A percentile compares a stretch with the other conserved stretches of the same genome.
phyloP scores from a whole-genome alignment of 176 grass and related monocot genomes.

The Thalia dealbata region DNA sequence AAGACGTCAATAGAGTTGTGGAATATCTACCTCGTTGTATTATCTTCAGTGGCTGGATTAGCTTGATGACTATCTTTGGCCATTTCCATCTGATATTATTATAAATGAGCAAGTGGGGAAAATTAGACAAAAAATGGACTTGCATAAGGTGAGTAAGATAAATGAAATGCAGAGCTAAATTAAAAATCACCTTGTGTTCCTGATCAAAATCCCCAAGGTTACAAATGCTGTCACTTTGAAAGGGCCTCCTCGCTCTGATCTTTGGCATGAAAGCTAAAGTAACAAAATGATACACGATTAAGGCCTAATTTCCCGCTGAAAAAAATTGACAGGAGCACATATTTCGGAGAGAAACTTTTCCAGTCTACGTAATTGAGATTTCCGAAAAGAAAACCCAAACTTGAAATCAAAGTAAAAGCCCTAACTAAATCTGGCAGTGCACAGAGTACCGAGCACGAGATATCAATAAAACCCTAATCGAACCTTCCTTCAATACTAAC shows the following conservation, averaged over 20 bases:
- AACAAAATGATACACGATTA: constrained; percentile 2
- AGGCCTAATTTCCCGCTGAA: neutral
- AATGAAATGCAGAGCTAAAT: neutral
- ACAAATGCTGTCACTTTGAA: constrained; percentile 46
- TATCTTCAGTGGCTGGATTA: neutral
- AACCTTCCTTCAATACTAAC: neutral
- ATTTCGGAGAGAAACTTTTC: neutral
- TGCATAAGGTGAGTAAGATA: neutral
- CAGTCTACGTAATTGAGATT: too few species aligned
- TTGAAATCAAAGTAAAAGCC: neutral
- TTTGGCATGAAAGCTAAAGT: constrained; percentile 55
- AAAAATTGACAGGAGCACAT: too few species aligned
- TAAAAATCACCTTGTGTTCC: constrained; percentile 28
- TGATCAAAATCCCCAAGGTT: constrained; percentile 44
- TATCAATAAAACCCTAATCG: neutral
- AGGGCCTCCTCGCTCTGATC: constrained; percentile 56
- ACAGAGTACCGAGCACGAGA: neutral
- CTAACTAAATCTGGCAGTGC: neutral
- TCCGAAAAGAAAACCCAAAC: neutral
- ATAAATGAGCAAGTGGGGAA: neutral
- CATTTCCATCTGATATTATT: neutral
- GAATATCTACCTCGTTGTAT: neutral
- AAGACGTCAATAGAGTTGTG: neutral
- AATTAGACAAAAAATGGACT: neutral
- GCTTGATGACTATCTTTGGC: neutral